Evolutionary conservation across 2,329 filamentous ascomycete genomes (phyloP).

Genomic region (Diplodia intermedia): DNA sequence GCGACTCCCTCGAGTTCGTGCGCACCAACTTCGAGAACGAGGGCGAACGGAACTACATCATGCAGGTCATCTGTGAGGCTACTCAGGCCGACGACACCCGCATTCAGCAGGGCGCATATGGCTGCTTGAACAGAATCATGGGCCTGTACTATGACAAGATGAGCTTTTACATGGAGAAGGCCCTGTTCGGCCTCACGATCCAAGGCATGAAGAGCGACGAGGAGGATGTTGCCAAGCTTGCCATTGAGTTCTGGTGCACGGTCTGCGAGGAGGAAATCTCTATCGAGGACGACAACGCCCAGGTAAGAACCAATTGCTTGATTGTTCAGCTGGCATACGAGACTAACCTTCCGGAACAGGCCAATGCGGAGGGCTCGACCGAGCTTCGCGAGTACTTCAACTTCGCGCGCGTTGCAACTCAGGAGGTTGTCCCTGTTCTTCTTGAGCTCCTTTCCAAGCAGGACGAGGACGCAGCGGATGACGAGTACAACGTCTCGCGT

Average conservation of each 20-base stretch:
- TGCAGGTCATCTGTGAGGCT: constrained; percentile 99
- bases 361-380: constrained; percentile 73
- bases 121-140: constrained; percentile 98
- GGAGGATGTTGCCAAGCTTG: constrained; percentile 96
- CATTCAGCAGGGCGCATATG: constrained; percentile 95
- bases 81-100: constrained; percentile 90
- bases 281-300: constrained; percentile 95
- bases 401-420: constrained; percentile 90
- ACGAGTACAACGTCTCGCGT: constrained; percentile 96
- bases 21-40: constrained; percentile 99
- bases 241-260: constrained; percentile 99
- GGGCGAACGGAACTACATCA: constrained; percentile 99
- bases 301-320: constrained; percentile 58
- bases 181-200: constrained; percentile 94
- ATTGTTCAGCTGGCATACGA: background rate
- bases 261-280: constrained; percentile 98
- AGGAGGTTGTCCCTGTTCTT: constrained; percentile 92
- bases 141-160: constrained; percentile 99
- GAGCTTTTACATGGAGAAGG: constrained; percentile 99
- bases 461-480: constrained; percentile 94
- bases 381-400: constrained; percentile 94
- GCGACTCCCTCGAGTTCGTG: constrained; percentile 97
- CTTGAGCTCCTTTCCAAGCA: constrained; percentile 91
- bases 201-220: constrained; percentile 98
- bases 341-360: constrained; percentile 43